These are phyloP conservation scores for Albophoma yamanashiensis DNA, from an alignment of 2,329 filamentous ascomycete species.

Conservation along the genomic window DNA sequence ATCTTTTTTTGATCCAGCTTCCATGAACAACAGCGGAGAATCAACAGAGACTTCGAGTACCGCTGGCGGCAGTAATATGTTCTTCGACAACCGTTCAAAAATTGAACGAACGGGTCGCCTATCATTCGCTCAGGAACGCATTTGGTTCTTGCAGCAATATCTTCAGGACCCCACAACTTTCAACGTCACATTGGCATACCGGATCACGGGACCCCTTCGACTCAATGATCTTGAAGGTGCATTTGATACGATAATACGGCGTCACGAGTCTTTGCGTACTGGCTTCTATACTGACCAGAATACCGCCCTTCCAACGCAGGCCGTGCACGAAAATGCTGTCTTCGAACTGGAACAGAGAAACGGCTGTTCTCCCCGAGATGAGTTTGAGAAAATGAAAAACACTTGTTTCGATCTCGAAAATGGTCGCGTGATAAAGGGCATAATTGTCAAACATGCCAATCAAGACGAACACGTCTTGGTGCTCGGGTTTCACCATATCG, in stretches of 20 bases:
- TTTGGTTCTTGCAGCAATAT: constrained; percentile 26
- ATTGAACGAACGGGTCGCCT: constrained; percentile 13
- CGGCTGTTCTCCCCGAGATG: constrained; percentile 10
- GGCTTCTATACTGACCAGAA: constrained; percentile 12
- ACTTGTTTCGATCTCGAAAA: constrained; percentile 23
- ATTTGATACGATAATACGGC: constrained; percentile 14
- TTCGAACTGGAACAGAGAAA: constrained; percentile 14
- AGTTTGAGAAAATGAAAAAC: constrained; percentile 17
- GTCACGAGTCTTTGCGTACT: constrained; percentile 24
- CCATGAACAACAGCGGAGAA: neutral
- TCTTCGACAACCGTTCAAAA: no score
- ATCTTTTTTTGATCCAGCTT: neutral
- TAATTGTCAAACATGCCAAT: constrained; percentile 8
- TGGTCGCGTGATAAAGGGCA: neutral
- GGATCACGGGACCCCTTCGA: constrained; percentile 20
- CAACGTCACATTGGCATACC: constrained; percentile 24
- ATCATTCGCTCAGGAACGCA: constrained; percentile 27
- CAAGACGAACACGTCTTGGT: constrained; percentile 27
- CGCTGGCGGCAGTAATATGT: neutral
- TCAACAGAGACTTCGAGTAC: neutral
- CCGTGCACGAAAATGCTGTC: constrained; percentile 10
- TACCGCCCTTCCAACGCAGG: constrained; percentile 11
- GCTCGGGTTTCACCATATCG: constrained; percentile 36
- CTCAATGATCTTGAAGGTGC: constrained; percentile 20
- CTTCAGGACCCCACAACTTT: constrained; percentile 25